These are phyloP conservation scores for Phaseolus coccineus DNA, from an alignment of 331 rosid species.

Conservation along the genomic window DNA sequence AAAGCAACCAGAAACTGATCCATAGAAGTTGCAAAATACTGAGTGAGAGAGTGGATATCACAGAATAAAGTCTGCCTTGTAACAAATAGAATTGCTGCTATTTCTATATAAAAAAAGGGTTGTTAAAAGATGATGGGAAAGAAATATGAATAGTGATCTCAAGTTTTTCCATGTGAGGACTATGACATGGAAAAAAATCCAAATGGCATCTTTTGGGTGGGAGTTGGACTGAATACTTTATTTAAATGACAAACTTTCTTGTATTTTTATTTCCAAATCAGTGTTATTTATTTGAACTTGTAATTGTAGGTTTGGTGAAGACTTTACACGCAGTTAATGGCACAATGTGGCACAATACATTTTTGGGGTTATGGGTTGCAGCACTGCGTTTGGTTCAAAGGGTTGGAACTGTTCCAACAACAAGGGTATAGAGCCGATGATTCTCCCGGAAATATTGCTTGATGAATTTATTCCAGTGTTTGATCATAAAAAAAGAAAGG, in stretches of 20 bases:
- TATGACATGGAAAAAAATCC: constrained; percentile 7
- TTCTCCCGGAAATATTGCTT: constrained; percentile 35
- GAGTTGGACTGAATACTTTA: constrained; percentile 19
- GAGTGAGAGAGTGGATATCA: background rate
- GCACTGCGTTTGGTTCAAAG: constrained; percentile 91
- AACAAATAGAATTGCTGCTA: background rate
- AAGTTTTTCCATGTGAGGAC: constrained; percentile 20
- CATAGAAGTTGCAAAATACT: background rate
- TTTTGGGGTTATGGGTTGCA: constrained; percentile 92
- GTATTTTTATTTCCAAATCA: constrained; percentile 3
- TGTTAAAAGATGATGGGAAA: constrained; percentile 6
- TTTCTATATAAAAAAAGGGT: background rate
- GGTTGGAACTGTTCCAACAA: constrained; percentile 61
- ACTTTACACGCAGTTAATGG: constrained; percentile 74
- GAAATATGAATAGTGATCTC: constrained; percentile 3
- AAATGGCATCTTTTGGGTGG: constrained; percentile 5
- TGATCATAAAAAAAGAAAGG: constrained; percentile 33
- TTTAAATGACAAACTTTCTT: background rate
- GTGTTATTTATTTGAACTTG: constrained; percentile 42
- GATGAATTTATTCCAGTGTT: constrained; percentile 34
- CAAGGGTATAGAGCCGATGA: constrained; percentile 28
- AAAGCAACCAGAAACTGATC: background rate
- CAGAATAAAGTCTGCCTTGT: constrained; percentile 3
- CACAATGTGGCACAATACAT: constrained; percentile 79
- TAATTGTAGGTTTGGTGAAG: constrained; percentile 80